These are phyloP conservation scores for Pseudonitzschia multiseries DNA, from an alignment of 108 stramenopile genomes.

Conservation along the genomic window DNA sequence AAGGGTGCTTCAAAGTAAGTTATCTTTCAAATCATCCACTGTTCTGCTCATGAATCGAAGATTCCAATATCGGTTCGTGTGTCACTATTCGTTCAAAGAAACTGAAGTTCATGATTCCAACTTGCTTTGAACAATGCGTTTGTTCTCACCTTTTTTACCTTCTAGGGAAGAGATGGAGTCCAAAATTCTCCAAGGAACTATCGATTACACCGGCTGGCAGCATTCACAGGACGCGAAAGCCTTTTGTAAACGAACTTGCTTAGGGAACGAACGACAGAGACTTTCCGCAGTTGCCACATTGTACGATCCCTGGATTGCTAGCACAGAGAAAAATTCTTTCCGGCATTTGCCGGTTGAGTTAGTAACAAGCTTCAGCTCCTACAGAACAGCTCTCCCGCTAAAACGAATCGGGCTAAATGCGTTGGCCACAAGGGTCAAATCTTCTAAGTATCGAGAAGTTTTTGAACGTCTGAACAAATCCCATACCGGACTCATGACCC, in stretches of 20 bases:
- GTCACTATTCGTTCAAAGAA: not conserved
- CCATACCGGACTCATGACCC: slow-evolving; percentile 54
- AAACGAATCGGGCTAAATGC: slow-evolving; percentile 68
- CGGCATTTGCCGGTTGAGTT: slow-evolving; percentile 29
- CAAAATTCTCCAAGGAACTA: slow-evolving; percentile 57
- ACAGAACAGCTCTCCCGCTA: slow-evolving; percentile 52
- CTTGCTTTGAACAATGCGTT: slow-evolving; percentile 12
- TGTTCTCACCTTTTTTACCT: slow-evolving; percentile 24
- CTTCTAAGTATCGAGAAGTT: slow-evolving; percentile 51
- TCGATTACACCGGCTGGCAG: slow-evolving; percentile 31
- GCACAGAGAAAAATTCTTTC: not conserved
- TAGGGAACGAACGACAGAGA: slow-evolving; percentile 54
- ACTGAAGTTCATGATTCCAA: slow-evolving; percentile 6
- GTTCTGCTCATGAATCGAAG: not conserved
- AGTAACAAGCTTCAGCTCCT: slow-evolving; percentile 41
- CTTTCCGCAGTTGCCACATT: slow-evolving; percentile 41
- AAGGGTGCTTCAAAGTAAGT: slow-evolving; percentile 43
- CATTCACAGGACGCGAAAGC: slow-evolving; percentile 47
- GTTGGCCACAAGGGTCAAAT: slow-evolving; percentile 62
- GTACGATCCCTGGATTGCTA: slow-evolving; percentile 51
- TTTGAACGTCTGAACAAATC: slow-evolving; percentile 48
- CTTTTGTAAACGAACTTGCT: slow-evolving; percentile 47
- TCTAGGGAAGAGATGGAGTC: slow-evolving; percentile 34
- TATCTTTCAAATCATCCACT: not conserved
- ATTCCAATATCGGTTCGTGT: too few relatives aligned